Conservation (phyloP, 768 basidiomycete species). For the Serendipita vermifera region DNA sequence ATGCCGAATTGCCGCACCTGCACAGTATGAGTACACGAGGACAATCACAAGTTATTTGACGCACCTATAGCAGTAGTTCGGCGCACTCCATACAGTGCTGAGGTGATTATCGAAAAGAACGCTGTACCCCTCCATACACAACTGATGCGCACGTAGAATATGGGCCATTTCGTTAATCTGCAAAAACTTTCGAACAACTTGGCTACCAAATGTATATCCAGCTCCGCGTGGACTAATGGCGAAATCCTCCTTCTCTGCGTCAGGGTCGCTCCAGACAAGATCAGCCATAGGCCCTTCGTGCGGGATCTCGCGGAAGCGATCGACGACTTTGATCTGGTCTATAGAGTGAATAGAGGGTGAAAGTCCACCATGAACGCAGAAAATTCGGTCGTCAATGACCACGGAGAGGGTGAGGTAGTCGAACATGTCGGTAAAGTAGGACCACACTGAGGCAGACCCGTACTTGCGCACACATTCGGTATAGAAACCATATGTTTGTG, state of each 20-base stretch:
- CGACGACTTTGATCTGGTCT: slow-evolving; percentile 98
- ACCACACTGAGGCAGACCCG: slow-evolving; percentile 92
- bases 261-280: slow-evolving; percentile 99
- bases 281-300: slow-evolving; percentile 99
- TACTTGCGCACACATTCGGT: slow-evolving; percentile 97
- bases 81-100: slow-evolving; percentile 96
- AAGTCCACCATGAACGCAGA: slow-evolving; percentile 96
- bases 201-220: slow-evolving; percentile 96
- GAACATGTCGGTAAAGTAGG: slow-evolving; percentile 99
- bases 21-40: not conserved
- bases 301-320: slow-evolving; percentile 98
- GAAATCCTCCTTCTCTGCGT: slow-evolving; percentile 98
- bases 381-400: slow-evolving; percentile 97
- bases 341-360: slow-evolving; percentile 98
- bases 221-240: slow-evolving; percentile 97
- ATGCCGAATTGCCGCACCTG: slow-evolving; percentile 78
- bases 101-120: slow-evolving; percentile 93
- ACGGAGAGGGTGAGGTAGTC: slow-evolving; percentile 95
- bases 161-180: slow-evolving; percentile 94
- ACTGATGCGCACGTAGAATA: slow-evolving; percentile 93
- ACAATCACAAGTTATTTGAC: not conserved
- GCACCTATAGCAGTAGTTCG: slow-evolving; percentile 94
- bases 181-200: slow-evolving; percentile 95
- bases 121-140: slow-evolving; percentile 99
- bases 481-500: slow-evolving; percentile 98